A percentile compares a stretch with the other conserved stretches of the same genome.
phyloP scores from a whole-genome alignment of 164 flowering plant genomes.

The Dillenia turbinata region DNA sequence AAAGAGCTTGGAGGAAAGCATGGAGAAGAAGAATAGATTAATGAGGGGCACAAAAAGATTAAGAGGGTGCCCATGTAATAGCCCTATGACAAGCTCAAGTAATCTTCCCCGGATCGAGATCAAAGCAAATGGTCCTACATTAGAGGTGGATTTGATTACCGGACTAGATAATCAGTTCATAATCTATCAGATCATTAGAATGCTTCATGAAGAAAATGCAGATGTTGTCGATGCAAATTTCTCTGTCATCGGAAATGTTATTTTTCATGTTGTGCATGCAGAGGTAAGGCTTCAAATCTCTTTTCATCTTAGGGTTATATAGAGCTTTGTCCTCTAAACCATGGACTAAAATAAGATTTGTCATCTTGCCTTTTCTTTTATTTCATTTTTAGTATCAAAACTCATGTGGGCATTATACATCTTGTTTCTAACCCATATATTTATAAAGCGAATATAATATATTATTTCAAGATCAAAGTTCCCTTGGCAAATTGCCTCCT shows the following conservation, averaged over 20 bases:
- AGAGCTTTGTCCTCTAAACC: too few species aligned
- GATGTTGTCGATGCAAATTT: background rate
- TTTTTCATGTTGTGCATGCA: background rate
- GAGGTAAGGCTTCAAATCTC: background rate
- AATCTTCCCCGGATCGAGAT: background rate
- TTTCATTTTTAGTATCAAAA: too few species aligned
- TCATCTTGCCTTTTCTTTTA: too few species aligned
- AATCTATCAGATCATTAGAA: conserved; percentile 4
- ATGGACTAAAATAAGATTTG: too few species aligned
- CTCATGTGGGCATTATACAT: too few species aligned
- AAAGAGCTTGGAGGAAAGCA: conserved; percentile 9
- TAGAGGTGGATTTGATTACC: conserved; percentile 1
- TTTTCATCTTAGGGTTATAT: background rate
- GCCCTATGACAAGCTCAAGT: background rate
- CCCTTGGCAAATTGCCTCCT: too few species aligned
- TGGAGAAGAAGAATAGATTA: conserved; percentile 22
- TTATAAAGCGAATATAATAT: too few species aligned
- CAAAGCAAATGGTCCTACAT: background rate
- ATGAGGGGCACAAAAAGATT: conserved; percentile 5
- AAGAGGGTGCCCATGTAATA: background rate
- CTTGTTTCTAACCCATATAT: too few species aligned
- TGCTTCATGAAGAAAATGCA: conserved; percentile 14
- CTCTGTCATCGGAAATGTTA: background rate
- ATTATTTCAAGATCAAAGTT: too few species aligned
- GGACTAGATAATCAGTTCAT: conserved; percentile 2